Evolutionary conservation across 768 basidiomycete species (phyloP).

Genomic region (Tricholomella constricta): DNA sequence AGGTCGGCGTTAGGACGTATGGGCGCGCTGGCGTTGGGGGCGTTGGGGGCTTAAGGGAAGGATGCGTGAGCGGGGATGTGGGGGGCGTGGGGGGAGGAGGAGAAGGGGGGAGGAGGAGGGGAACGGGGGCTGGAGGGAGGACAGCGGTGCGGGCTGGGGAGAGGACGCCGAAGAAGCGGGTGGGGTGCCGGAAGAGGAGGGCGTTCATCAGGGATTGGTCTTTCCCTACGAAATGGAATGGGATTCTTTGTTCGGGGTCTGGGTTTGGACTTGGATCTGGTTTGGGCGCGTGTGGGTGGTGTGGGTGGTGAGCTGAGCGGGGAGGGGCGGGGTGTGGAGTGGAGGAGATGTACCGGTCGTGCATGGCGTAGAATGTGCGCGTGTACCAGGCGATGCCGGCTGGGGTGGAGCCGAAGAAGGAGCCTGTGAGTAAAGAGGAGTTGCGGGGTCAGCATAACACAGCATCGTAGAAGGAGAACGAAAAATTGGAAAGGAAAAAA

Average conservation of each 20-base stretch:
- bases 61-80: no score
- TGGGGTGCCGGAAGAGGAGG: slow-evolving; percentile 46
- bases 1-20: no score
- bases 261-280: background rate
- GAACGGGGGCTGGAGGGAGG: background rate
- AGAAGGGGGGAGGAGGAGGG: slow-evolving; percentile 4
- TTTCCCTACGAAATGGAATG: slow-evolving; percentile 51
- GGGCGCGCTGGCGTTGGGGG: no score
- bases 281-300: slow-evolving; percentile 31
- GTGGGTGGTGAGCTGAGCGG: slow-evolving; percentile 39
- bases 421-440: slow-evolving; percentile 36
- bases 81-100: slow-evolving; percentile 16
- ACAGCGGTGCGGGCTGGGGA: slow-evolving; percentile 18
- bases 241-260: background rate
- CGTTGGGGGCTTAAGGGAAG: no score
- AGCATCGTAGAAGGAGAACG: no score
- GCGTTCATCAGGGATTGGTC: slow-evolving; percentile 58
- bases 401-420: slow-evolving; percentile 57
- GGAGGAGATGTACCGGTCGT: slow-evolving; percentile 49
- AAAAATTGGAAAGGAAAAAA: no score
- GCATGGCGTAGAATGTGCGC: slow-evolving; percentile 48
- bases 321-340: slow-evolving; percentile 17
- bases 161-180: slow-evolving; percentile 43
- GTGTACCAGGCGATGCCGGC: slow-evolving; percentile 47
- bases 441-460: no score